A percentile compares a stretch with the other conserved stretches of the same genome.
These are phyloP conservation scores for Arabis hirsuta DNA, from an alignment of 345 rosid genomes.

Conservation along the genomic window DNA sequence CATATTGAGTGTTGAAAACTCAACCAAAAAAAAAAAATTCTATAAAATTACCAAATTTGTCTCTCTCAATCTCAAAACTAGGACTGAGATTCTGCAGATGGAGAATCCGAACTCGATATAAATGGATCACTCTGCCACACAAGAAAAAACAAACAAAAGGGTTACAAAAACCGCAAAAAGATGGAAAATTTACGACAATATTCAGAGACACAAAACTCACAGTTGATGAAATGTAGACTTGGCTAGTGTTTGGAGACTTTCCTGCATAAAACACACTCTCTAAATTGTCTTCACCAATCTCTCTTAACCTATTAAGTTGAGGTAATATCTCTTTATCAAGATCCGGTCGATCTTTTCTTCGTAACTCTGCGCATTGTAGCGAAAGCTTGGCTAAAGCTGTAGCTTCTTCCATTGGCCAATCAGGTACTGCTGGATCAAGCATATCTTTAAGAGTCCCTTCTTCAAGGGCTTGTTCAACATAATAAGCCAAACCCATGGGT, in stretches of 20 bases:
- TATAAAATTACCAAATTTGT: background rate
- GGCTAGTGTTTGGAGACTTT: constrained; percentile 47
- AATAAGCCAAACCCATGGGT: constrained; percentile 83
- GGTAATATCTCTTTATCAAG: constrained; percentile 71
- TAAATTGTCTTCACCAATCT: constrained; percentile 60
- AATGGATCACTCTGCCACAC: constrained; percentile 34
- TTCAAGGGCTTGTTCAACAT: constrained; percentile 61
- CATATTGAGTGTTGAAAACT: constrained; percentile 3
- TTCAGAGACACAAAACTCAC: constrained; percentile 41
- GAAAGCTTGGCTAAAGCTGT: constrained; percentile 59
- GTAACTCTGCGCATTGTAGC: constrained; percentile 72
- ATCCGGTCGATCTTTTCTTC: constrained; percentile 94
- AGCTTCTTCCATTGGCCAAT: constrained; percentile 86
- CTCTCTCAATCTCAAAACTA: constrained; percentile 14
- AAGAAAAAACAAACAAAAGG: background rate
- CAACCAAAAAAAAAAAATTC: background rate
- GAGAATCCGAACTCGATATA: constrained; percentile 24
- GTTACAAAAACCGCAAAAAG: background rate
- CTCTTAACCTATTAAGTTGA: constrained; percentile 63
- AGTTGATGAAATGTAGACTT: constrained; percentile 44
- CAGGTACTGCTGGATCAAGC: constrained; percentile 73
- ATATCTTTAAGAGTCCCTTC: constrained; percentile 54
- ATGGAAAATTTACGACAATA: background rate
- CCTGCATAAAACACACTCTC: constrained; percentile 36
- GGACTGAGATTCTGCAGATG: constrained; percentile 31